Evolutionary conservation across 805 yeast genomes (phyloP), one percentile per base, ranked within the genome.

Genomic region (Candida pini): DNA sequence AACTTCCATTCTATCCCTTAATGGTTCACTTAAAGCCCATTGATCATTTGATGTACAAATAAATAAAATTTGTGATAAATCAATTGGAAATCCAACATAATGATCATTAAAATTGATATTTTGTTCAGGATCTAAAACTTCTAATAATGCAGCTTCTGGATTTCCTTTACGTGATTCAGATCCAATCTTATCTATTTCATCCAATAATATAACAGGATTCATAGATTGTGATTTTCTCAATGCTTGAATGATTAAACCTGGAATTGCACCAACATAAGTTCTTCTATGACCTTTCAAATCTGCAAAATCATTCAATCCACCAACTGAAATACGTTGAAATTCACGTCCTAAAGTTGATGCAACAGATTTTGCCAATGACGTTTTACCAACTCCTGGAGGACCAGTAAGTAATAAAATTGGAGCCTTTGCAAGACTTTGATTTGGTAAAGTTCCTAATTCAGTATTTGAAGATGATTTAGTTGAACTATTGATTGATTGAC

Each of bases 301-400:
- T 3, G 92, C 82, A 58, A 86, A 95, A 51, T 87, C 95, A 43
- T 82, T 78, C 28, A 87, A 73, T 26, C 96, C 96, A 18, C 96
- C 96, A 3, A 87, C 69, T 2, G 94, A 82, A 13, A 87, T 69
- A 27, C 95, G 67, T 54, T 85, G 90, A 55, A 85, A 81, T 39
- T 76, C 73, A 30, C 94, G 69, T 0, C 83, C 80, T 37, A 87
- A 60, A 5, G 90, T 76, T 9, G 67, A 60, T 1, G 96, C 95
- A 31, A 87, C 75, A 0, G 94, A 82, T 50, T 78, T 77, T 4
- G 95, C 95, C 37, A 87, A 64, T 1, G 92, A 81, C 0, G 96
- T 87, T 56, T 87, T 87, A 19, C 96, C 96, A 10, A 86, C 92
- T 24, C 96, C 96, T 0, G 96, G 96, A 9, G 96, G 96, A 1